Evolutionary conservation across 108 stramenopile genomes (phyloP).

Genomic region (Schizochytrium sp.): DNA sequence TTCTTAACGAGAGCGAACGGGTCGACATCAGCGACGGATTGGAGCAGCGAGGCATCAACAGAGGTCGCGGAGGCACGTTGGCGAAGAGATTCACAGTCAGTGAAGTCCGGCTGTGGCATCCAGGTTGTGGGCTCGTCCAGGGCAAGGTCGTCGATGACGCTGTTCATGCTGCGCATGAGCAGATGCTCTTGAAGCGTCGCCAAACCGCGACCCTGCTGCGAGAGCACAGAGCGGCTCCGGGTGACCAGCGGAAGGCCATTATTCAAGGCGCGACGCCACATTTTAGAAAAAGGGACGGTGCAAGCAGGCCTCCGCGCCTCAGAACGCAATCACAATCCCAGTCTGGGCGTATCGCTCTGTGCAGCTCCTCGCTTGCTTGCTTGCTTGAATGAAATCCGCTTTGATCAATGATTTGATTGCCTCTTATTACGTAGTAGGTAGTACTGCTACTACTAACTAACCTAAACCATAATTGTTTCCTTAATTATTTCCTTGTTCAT

Average conservation of each 20-base stretch:
- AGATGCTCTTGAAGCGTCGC: constrained; percentile 53
- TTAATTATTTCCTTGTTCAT: no score
- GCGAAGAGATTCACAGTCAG: not conserved
- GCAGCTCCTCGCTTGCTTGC: no score
- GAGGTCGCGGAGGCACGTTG: not conserved
- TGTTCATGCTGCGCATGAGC: constrained; percentile 18
- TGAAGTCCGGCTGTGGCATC: constrained; percentile 60
- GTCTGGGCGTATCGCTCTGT: no score
- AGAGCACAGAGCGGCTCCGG: not conserved
- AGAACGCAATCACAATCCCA: no score
- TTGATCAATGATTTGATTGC: no score
- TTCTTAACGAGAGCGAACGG: constrained; percentile 73
- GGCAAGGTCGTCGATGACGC: constrained; percentile 26
- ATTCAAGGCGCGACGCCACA: not conserved
- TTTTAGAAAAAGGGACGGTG: not conserved
- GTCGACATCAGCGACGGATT: constrained; percentile 60
- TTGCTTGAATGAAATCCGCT: no score
- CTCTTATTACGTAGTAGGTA: no score
- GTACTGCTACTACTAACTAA: no score
- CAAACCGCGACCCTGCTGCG: not conserved
- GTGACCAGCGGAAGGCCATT: not conserved
- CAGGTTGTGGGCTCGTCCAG: constrained; percentile 58
- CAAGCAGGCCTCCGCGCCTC: no score
- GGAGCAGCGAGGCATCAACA: not conserved
- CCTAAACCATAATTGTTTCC: no score